Percentiles rank a stretch among this genome's conserved stretches.
Evolutionary conservation across 2,329 filamentous ascomycete genomes (phyloP).

Genomic region (Fusarium sulawesiense): DNA sequence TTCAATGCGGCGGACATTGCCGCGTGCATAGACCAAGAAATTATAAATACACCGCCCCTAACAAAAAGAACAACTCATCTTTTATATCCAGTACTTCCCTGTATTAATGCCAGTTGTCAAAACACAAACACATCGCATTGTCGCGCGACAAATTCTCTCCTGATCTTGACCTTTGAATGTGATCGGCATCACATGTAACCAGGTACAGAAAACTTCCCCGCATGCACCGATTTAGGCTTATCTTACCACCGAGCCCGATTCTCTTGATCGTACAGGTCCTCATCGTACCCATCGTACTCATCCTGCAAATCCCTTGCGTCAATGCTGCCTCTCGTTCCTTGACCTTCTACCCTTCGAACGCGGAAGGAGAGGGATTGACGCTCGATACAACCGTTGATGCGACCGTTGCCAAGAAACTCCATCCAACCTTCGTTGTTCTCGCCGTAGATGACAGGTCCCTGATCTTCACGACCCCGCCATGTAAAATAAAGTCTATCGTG

Average conservation of each 20-base stretch:
- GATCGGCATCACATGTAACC: conserved; percentile 23
- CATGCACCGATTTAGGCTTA: background rate
- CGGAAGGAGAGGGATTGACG: conserved; percentile 46
- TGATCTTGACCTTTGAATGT: background rate
- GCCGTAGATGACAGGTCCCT: conserved; percentile 46
- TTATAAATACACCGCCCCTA: background rate
- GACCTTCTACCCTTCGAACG: conserved; percentile 39
- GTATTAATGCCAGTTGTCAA: background rate
- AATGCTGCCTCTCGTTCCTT: conserved; percentile 48
- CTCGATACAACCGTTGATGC: conserved; percentile 49
- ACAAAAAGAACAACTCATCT: conserved; percentile 4
- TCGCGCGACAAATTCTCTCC: background rate
- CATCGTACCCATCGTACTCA: conserved; percentile 48
- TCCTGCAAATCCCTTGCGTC: conserved; percentile 41
- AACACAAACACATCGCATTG: background rate
- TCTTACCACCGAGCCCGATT: conserved; percentile 35
- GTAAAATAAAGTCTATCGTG: conserved; percentile 43
- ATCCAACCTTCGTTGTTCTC: conserved; percentile 49
- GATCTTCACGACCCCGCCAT: conserved; percentile 53
- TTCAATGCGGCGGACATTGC: conserved; percentile 22
- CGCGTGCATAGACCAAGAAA: conserved; percentile 18
- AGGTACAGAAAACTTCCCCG: conserved; percentile 4
- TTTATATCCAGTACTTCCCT: background rate
- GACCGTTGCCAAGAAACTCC: conserved; percentile 53
- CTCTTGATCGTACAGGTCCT: conserved; percentile 46